These are phyloP conservation scores for Ambrosia hybrid DNA, from an alignment of 140 eudicot species.

Conservation along the genomic window DNA sequence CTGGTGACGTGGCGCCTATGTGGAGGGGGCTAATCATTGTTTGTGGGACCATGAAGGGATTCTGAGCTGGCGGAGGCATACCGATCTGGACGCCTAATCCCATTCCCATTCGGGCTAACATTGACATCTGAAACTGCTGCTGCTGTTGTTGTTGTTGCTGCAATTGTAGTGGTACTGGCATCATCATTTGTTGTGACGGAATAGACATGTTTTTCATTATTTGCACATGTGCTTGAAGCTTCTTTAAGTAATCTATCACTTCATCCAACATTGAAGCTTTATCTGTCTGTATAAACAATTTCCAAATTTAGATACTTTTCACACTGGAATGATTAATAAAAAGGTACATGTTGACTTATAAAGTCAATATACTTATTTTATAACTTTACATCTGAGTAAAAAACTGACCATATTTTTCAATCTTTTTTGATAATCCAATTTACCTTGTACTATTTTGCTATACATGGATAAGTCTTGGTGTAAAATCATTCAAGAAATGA, in stretches of 20 bases:
- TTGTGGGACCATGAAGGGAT: constrained; percentile 40
- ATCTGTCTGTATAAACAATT: constrained; percentile 55
- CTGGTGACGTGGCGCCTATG: constrained; percentile 38
- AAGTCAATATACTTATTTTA: constrained; percentile 19
- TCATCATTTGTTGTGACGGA: constrained; percentile 56
- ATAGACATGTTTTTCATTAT: constrained; percentile 69
- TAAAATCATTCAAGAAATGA: neutral
- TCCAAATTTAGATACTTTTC: constrained; percentile 18
- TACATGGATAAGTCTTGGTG: neutral
- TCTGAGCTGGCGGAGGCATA: constrained; percentile 39
- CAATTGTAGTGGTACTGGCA: constrained; percentile 46
- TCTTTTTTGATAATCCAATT: neutral
- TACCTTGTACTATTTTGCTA: neutral
- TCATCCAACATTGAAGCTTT: constrained; percentile 93
- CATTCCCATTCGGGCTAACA: constrained; percentile 72
- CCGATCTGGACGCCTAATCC: constrained; percentile 66
- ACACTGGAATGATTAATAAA: neutral
- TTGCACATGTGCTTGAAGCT: constrained; percentile 79
- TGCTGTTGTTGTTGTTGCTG: constrained; percentile 34
- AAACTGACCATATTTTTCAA: neutral
- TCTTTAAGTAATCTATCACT: constrained; percentile 76
- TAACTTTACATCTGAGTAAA: neutral
- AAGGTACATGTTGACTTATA: constrained; percentile 28
- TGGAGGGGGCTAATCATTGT: constrained; percentile 34
- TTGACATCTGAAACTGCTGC: constrained; percentile 67